phyloP scores from a whole-genome alignment of 2,329 filamentous ascomycete genomes.

The Blastomyces silverae region DNA sequence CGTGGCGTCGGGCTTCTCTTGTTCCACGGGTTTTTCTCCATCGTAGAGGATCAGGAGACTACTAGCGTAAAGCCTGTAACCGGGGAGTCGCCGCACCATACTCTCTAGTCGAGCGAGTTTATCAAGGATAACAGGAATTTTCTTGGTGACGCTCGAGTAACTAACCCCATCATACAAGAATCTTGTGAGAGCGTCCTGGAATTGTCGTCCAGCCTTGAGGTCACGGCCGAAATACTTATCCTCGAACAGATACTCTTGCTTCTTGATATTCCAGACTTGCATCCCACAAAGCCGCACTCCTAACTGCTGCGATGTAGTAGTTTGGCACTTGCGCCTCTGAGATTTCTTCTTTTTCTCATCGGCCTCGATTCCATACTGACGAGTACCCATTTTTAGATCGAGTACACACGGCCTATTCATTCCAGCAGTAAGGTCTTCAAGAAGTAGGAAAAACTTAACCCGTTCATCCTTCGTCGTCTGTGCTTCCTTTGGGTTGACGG shows the following conservation, averaged over 20 bases:
- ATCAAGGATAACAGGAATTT: conserved; percentile 79
- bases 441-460: conserved; percentile 83
- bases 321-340: conserved; percentile 84
- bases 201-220: conserved; percentile 78
- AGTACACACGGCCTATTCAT: conserved; percentile 97
- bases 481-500: conserved; percentile 70
- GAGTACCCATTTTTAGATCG: conserved; percentile 97
- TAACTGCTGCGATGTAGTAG: conserved; percentile 82
- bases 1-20: conserved; percentile 23
- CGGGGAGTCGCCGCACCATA: conserved; percentile 70
- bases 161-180: conserved; percentile 90
- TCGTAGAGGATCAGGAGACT: conserved; percentile 95
- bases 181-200: conserved; percentile 76
- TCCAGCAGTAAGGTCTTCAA: conserved; percentile 91
- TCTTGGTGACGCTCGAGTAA: conserved; percentile 68
- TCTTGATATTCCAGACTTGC: conserved; percentile 87
- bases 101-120: conserved; percentile 77
- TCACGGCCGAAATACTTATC: conserved; percentile 96
- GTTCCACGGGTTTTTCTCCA: conserved; percentile 49
- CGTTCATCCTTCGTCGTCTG: conserved; percentile 51
- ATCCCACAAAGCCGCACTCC: conserved; percentile 92
- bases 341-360: conserved; percentile 87
- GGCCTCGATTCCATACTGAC: conserved; percentile 92
- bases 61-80: conserved; percentile 92
- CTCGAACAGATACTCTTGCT: conserved; percentile 82